Percentiles rank a stretch among this genome's conserved stretches.
Evolutionary conservation across 2,329 filamentous ascomycete species (phyloP).

Genomic region (Phaeosphaeriaceae sp.): DNA sequence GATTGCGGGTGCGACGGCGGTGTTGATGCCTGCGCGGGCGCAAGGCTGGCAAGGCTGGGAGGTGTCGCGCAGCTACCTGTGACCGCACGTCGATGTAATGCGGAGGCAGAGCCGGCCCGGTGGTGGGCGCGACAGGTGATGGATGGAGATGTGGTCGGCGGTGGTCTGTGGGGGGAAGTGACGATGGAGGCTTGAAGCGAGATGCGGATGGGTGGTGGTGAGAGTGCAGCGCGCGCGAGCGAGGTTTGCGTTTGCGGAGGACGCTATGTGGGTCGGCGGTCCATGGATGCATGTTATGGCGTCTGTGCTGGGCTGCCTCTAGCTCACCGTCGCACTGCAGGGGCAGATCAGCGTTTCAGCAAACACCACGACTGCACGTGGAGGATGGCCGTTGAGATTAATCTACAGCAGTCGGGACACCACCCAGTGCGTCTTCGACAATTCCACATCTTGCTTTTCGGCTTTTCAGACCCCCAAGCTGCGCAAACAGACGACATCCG

Average conservation of each 20-base stretch:
- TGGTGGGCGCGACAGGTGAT: constrained; percentile 30
- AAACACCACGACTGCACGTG: background rate
- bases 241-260: background rate
- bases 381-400: background rate
- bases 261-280: background rate
- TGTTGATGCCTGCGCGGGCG: constrained; percentile 15
- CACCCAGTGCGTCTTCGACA: background rate
- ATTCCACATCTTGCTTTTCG: background rate
- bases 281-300: background rate
- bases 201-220: background rate
- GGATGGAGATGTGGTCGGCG: constrained; percentile 18
- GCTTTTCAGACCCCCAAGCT: background rate
- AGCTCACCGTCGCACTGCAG: background rate
- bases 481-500: background rate
- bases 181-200: constrained; percentile 5
- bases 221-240: background rate
- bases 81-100: background rate
- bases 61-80: constrained; percentile 20
- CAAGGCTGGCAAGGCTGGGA: constrained; percentile 29
- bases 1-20: constrained; percentile 23
- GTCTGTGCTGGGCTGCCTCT: background rate
- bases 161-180: background rate
- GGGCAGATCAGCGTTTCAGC: background rate
- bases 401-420: background rate
- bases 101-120: constrained; percentile 21